A percentile compares a stretch with the other conserved stretches of the same genome.
These are phyloP conservation scores for Tothia fuscella DNA, from an alignment of 2,329 filamentous ascomycete species.

Conservation along the genomic window DNA sequence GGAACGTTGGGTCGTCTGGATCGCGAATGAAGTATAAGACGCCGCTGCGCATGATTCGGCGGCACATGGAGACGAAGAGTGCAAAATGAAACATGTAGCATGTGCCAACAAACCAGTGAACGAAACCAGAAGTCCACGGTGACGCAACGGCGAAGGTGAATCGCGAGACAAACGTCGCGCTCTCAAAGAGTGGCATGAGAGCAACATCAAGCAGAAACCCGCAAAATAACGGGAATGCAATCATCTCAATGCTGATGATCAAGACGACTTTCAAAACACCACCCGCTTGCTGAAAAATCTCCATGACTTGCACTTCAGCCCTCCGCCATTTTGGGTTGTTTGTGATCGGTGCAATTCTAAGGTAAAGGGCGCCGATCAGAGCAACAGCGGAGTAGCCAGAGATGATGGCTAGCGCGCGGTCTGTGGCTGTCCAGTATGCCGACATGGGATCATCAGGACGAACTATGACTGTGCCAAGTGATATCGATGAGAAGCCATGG, in stretches of 20 bases:
- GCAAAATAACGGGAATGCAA: conserved; percentile 92
- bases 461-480: conserved; percentile 1
- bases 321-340: conserved; percentile 40
- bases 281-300: conserved; percentile 80
- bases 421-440: conserved; percentile 35
- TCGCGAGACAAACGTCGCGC: conserved; percentile 64
- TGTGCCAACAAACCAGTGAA: conserved; percentile 97
- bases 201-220: conserved; percentile 82
- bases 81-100: conserved; percentile 99
- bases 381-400: conserved; percentile 73
- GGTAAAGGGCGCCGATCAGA: conserved; percentile 62
- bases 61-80: conserved; percentile 96
- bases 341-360: conserved; percentile 61
- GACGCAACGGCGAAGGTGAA: conserved; percentile 65
- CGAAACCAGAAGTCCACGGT: conserved; percentile 83
- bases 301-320: conserved; percentile 64
- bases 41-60: conserved; percentile 90
- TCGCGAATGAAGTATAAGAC: conserved; percentile 97
- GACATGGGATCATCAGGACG: conserved; percentile 25
- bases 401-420: conserved; percentile 60
- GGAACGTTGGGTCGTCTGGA: conserved; percentile 95
- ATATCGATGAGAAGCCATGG: conserved; percentile 4
- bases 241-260: conserved; percentile 98
- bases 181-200: conserved; percentile 76
- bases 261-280: conserved; percentile 96